Percentiles rank a stretch among this genome's conserved stretches.
Conservation (phyloP, 1,139 yeast species). For the Nakaseomyces glabratus region DNA sequence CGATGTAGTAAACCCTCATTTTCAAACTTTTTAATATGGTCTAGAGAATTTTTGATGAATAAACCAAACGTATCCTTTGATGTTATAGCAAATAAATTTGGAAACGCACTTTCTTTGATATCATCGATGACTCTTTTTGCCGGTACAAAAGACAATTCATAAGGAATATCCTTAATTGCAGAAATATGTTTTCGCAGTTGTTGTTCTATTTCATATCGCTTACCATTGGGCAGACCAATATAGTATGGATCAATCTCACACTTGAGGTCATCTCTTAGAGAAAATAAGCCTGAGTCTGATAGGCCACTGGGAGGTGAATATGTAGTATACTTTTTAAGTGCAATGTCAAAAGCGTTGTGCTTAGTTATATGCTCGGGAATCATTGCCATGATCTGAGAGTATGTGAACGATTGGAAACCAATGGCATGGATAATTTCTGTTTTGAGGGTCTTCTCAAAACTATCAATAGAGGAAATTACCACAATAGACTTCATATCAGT, state of each 20-base stretch:
- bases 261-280: slow-evolving; percentile 50
- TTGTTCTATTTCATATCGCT: slow-evolving; percentile 64
- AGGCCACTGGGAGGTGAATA: slow-evolving; percentile 57
- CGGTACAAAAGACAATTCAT: slow-evolving; percentile 41
- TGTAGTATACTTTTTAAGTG: slow-evolving; percentile 50
- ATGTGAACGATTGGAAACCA: slow-evolving; percentile 64
- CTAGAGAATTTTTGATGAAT: slow-evolving; percentile 43
- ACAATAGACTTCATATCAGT: slow-evolving; percentile 59
- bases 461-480: slow-evolving; percentile 43
- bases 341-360: slow-evolving; percentile 66
- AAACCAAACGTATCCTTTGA: slow-evolving; percentile 44
- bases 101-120: slow-evolving; percentile 34
- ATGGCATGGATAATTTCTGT: slow-evolving; percentile 72
- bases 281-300: slow-evolving; percentile 61
- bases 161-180: slow-evolving; percentile 32
- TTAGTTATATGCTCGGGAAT: slow-evolving; percentile 69
- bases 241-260: slow-evolving; percentile 69
- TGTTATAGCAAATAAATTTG: slow-evolving; percentile 40
- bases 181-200: slow-evolving; percentile 27
- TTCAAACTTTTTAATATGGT: slow-evolving; percentile 36
- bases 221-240: slow-evolving; percentile 67
- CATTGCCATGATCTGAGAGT: slow-evolving; percentile 56
- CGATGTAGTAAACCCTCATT: slow-evolving; percentile 52
- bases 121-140: slow-evolving; percentile 36
- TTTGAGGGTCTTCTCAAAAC: slow-evolving; percentile 44